A percentile compares a stretch with the other conserved stretches of the same genome.
phyloP scores from a whole-genome alignment of 2,329 filamentous ascomycete species.

The Fusarium xyrophilum region DNA sequence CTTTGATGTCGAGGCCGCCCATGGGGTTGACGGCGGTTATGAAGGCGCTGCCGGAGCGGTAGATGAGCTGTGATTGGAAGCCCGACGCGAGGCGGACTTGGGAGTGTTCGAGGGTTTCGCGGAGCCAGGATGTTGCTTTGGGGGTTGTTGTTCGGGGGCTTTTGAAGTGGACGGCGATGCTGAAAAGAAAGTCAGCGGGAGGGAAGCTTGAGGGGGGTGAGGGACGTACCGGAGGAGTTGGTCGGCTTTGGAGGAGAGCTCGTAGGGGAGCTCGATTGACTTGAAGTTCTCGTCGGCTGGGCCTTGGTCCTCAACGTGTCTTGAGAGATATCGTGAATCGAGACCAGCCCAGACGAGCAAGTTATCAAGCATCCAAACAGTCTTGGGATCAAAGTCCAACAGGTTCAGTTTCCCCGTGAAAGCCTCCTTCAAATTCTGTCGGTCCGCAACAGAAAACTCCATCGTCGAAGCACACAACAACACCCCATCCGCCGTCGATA shows the following conservation, averaged over 20 bases:
- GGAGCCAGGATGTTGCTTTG: constrained; percentile 17
- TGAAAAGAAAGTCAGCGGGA: background rate
- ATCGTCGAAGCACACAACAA: constrained; percentile 29
- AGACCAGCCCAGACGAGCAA: constrained; percentile 33
- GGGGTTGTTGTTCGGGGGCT: constrained; percentile 26
- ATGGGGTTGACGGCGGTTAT: constrained; percentile 25
- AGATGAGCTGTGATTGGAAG: constrained; percentile 13
- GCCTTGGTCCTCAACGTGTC: constrained; percentile 21
- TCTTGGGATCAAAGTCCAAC: constrained; percentile 29
- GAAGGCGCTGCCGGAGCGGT: constrained; percentile 20
- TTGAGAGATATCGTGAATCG: constrained; percentile 31
- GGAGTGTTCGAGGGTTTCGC: constrained; percentile 26
- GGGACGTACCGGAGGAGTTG: constrained; percentile 27
- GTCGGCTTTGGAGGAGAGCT: constrained; percentile 29
- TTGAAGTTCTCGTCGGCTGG: constrained; percentile 19
- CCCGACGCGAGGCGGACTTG: constrained; percentile 14
- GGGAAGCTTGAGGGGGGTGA: fast-evolving
- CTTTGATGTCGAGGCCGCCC: constrained; percentile 28
- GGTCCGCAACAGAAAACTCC: constrained; percentile 35
- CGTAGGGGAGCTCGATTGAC: constrained; percentile 24
- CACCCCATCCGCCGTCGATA: constrained; percentile 16
- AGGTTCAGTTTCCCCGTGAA: constrained; percentile 28
- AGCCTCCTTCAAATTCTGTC: constrained; percentile 25
- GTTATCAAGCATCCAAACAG: constrained; percentile 32
- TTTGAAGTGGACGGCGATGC: constrained; percentile 31